A percentile compares a stretch with the other conserved stretches of the same genome.
Conservation (phyloP, 1,284 basidiomycete genomes). For the Ceratobasidium sp. region DNA sequence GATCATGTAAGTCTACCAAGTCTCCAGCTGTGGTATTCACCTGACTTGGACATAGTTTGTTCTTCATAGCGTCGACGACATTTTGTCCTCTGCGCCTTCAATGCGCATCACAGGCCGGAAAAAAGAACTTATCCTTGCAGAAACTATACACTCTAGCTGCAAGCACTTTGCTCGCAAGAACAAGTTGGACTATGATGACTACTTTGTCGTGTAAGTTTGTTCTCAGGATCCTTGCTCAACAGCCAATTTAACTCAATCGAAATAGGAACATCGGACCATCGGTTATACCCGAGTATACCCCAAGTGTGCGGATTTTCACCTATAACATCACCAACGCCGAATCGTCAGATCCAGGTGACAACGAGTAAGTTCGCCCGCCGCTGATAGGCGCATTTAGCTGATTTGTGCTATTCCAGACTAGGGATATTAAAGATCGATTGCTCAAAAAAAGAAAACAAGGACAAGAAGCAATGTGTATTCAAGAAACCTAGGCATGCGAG, state of each 20-base stretch:
- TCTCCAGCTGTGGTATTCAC: neutral
- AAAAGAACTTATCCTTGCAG: slow-evolving; percentile 38
- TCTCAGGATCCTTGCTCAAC: neutral
- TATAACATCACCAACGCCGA: slow-evolving; percentile 75
- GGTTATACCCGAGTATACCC: slow-evolving; percentile 90
- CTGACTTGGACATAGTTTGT: slow-evolving; percentile 20
- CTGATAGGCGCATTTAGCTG: neutral
- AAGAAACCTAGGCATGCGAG: slow-evolving; percentile 73
- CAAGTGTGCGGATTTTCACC: slow-evolving; percentile 84
- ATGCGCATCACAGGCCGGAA: slow-evolving; percentile 45
- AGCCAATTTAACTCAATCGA: neutral
- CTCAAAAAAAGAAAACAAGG: slow-evolving; percentile 64
- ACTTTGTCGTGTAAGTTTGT: slow-evolving; percentile 66
- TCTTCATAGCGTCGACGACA: slow-evolving; percentile 23
- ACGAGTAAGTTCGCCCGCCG: slow-evolving; percentile 5
- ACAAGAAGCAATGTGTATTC: slow-evolving; percentile 70
- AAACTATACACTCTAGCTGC: slow-evolving; percentile 45
- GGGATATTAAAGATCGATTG: slow-evolving; percentile 66
- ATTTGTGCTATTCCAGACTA: slow-evolving; percentile 17
- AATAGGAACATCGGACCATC: slow-evolving; percentile 77
- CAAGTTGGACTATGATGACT: slow-evolving; percentile 73
- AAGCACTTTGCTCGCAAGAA: slow-evolving; percentile 57
- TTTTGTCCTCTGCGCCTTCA: slow-evolving; percentile 2
- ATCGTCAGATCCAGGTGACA: neutral
- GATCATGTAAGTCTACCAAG: slow-evolving; percentile 69